phyloP scores from a whole-genome alignment of 495 filamentous ascomycete genomes.

The Halenospora varia region DNA sequence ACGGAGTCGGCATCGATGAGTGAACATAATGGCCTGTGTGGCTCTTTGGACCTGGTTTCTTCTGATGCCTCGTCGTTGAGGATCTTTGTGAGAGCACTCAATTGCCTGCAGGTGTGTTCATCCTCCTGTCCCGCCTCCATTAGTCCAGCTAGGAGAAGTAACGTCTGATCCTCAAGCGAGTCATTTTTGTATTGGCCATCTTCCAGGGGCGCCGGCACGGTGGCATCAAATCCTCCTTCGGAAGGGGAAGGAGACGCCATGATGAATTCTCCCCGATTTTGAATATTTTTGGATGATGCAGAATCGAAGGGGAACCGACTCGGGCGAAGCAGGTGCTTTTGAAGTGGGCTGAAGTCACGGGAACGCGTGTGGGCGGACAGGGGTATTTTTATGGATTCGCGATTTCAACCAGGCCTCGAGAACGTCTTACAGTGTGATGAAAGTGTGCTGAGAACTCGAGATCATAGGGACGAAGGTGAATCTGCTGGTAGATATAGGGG shows the following conservation, averaged over 20 bases:
- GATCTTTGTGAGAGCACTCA: slow-evolving; percentile 45
- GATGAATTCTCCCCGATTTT: background rate
- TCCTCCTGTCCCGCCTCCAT: slow-evolving; percentile 56
- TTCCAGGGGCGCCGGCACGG: slow-evolving; percentile 1
- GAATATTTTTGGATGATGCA: background rate
- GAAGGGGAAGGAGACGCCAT: background rate
- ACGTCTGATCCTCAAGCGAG: slow-evolving; percentile 38
- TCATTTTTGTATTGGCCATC: slow-evolving; percentile 11
- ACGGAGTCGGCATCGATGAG: slow-evolving; percentile 74
- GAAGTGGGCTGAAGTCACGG: background rate
- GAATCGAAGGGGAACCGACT: background rate
- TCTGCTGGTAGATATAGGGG: no score
- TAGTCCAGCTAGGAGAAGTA: slow-evolving; percentile 46
- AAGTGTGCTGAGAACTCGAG: no score
- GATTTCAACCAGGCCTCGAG: background rate
- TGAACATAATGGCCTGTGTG: slow-evolving; percentile 46
- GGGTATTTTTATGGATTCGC: background rate
- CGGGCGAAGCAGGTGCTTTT: background rate
- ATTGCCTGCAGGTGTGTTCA: slow-evolving; percentile 43
- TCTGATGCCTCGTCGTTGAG: slow-evolving; percentile 41
- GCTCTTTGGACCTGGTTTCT: slow-evolving; percentile 22
- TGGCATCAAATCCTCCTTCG: slow-evolving; percentile 11
- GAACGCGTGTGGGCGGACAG: background rate
- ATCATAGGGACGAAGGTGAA: no score
- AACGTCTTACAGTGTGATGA: no score